These are phyloP conservation scores for Ilex paraguariensis DNA, from an alignment of 305 asterid genomes.

Conservation along the genomic window DNA sequence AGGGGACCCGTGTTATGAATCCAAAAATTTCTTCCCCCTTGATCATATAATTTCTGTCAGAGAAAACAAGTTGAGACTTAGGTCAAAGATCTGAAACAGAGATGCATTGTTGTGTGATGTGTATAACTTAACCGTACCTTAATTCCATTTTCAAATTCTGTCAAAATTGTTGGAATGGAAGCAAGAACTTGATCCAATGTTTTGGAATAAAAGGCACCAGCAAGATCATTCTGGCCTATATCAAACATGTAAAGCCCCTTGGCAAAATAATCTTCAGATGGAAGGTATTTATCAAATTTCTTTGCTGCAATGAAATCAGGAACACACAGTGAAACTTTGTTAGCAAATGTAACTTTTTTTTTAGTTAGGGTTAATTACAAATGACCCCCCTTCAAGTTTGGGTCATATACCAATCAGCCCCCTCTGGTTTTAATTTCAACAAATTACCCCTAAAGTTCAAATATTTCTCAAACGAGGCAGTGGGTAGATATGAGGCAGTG, in stretches of 20 bases:
- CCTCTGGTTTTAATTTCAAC: too few relatives aligned
- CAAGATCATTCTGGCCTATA: constrained; percentile 93
- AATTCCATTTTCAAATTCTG: constrained; percentile 64
- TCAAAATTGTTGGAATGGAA: constrained; percentile 61
- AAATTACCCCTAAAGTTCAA: too few relatives aligned
- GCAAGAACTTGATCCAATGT: constrained; percentile 77
- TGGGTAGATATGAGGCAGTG: too few relatives aligned
- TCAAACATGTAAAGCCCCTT: constrained; percentile 87
- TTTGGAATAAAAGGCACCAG: constrained; percentile 87
- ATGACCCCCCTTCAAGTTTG: too few relatives aligned
- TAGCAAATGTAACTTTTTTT: neutral
- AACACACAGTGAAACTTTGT: constrained; percentile 1
- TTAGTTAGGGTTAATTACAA: neutral
- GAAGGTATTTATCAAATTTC: constrained; percentile 59
- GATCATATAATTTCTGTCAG: constrained; percentile 60
- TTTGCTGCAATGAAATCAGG: constrained; percentile 42
- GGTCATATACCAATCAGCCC: too few relatives aligned
- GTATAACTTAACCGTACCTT: constrained; percentile 30
- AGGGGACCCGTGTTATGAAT: constrained; percentile 93
- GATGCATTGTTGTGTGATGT: neutral
- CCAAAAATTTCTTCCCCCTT: constrained; percentile 86
- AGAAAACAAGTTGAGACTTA: neutral
- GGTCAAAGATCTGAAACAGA: neutral
- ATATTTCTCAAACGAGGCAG: too few relatives aligned
- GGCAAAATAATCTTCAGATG: constrained; percentile 50